Evolutionary conservation across 1,284 basidiomycete species (phyloP), one percentile per base, ranked within the genome.

Genomic region (Tilletia indica): DNA sequence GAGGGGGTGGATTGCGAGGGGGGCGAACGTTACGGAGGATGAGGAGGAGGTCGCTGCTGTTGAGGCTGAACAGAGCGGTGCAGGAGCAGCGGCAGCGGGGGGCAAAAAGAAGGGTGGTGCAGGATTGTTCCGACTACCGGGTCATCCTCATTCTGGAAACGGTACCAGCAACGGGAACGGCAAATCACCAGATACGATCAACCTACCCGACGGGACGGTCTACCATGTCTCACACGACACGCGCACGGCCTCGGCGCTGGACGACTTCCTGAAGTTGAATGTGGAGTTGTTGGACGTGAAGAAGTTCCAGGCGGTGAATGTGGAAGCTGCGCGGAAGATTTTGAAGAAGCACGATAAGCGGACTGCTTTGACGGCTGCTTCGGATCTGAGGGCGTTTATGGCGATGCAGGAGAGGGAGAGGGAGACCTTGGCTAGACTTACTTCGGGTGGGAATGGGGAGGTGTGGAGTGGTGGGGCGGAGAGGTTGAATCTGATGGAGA

Each of bases 341-440:
- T 88, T 97, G 73, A 97, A 97, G 87, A 97, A 97, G 84, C 95
- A 97, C 83, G 89, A 92, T 38, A 97, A 97, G 84, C 90, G 93
- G 4, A 93, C 92, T 0, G 81, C 82, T 0, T 77, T 89, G 8
- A 87, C 87, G 3, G 88, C 87, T 1, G 77, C 77, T 68, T 71
- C 72, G 39, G 80, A 80, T 42, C 61, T 81, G 67, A 54, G 79
- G 25, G 64, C 71, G 2, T 81, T 81, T 39, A 77, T 81, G 74
- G 77, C 77, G 16, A 74, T 78, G 61, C 78, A 81, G 69, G 79
- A 81, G 68, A 71, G 72, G 11, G 70, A 72, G 25, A 68, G 79
- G 14, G 66, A 69, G 45, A 49, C 71, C 4, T 73, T 74, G 9
- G 71, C 71, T 66, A 76, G 72, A 6, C 73, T 74, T 39, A 51